A percentile compares a stretch with the other conserved stretches of the same genome.
Evolutionary conservation across 164 flowering plant species (phyloP).

Genomic region (Piper longum): DNA sequence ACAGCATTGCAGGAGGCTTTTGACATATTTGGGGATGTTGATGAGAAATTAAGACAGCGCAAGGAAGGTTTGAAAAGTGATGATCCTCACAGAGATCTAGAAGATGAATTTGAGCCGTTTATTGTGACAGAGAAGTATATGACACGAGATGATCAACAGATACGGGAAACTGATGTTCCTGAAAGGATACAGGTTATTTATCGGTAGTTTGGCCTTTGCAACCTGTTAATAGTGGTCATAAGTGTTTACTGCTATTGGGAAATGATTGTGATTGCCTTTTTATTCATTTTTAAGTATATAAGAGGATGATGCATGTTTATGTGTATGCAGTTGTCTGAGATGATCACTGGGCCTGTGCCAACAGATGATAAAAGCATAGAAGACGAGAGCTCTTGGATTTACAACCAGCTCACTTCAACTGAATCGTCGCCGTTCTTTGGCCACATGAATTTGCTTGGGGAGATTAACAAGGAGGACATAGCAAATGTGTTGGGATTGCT

Average conservation of each 20-base stretch:
- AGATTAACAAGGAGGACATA: constrained; percentile 40
- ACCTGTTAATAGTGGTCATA: not conserved
- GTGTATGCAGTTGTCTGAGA: constrained; percentile 52
- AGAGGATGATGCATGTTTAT: not conserved
- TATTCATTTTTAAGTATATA: not conserved
- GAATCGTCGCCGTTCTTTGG: constrained; percentile 15
- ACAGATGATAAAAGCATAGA: constrained; percentile 37
- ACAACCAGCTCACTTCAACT: constrained; percentile 28
- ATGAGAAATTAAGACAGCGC: constrained; percentile 46
- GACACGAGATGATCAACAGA: constrained; percentile 74
- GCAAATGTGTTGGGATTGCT: constrained; percentile 48
- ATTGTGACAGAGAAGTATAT: constrained; percentile 74
- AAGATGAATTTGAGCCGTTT: constrained; percentile 86
- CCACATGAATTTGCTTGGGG: constrained; percentile 9
- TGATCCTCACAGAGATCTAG: constrained; percentile 49
- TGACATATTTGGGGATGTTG: constrained; percentile 93
- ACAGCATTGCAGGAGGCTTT: constrained; percentile 77
- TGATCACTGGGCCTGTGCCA: constrained; percentile 64
- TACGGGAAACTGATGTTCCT: constrained; percentile 63
- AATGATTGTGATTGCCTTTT: too few relatives aligned
- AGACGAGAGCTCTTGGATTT: constrained; percentile 64
- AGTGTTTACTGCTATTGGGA: too few relatives aligned
- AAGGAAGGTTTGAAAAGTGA: constrained; percentile 33
- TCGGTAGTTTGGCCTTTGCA: not conserved
- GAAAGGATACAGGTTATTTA: constrained; percentile 83